Evolutionary conservation across 2,329 filamentous ascomycete species (phyloP).

Genomic region (Ustilaginoidea virens): DNA sequence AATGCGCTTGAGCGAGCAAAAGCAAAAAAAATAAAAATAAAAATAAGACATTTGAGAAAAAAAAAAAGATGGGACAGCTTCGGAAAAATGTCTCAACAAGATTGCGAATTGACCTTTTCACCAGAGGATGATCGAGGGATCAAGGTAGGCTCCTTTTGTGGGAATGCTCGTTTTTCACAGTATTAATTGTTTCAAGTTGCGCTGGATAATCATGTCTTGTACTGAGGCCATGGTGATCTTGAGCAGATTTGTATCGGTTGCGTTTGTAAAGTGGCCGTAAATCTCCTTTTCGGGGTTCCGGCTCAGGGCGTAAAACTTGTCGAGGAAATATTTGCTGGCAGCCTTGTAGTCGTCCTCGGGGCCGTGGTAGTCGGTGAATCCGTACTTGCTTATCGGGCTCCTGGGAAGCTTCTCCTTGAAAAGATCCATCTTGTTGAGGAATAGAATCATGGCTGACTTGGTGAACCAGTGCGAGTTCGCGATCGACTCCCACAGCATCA

Average conservation of each 20-base stretch:
- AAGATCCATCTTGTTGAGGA: constrained; percentile 78
- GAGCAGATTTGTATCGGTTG: constrained; percentile 55
- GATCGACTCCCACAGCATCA: constrained; percentile 78
- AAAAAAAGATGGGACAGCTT: too few relatives aligned
- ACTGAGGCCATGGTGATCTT: constrained; percentile 80
- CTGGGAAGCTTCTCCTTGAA: constrained; percentile 62
- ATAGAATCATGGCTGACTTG: constrained; percentile 66
- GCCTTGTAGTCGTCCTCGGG: constrained; percentile 56
- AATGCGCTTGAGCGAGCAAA: too few relatives aligned
- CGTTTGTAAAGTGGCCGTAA: constrained; percentile 47
- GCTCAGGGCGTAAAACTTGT: constrained; percentile 66
- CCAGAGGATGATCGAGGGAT: too few relatives aligned
- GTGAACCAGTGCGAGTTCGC: constrained; percentile 80
- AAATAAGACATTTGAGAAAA: too few relatives aligned
- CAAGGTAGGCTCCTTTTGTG: too few relatives aligned
- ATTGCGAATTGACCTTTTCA: too few relatives aligned
- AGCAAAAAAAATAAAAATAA: too few relatives aligned
- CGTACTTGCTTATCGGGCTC: constrained; percentile 57
- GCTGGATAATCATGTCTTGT: constrained; percentile 78
- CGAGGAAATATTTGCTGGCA: constrained; percentile 66
- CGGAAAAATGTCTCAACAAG: too few relatives aligned
- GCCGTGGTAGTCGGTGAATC: constrained; percentile 66
- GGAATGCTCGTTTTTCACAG: constrained; percentile 14
- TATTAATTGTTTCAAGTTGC: constrained; percentile 66
- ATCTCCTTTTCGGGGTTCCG: constrained; percentile 49